A percentile compares a stretch with the other conserved stretches of the same genome.
These are phyloP conservation scores for Macrolepiota fuliginosa DNA, from an alignment of 768 basidiomycete genomes.

Conservation along the genomic window DNA sequence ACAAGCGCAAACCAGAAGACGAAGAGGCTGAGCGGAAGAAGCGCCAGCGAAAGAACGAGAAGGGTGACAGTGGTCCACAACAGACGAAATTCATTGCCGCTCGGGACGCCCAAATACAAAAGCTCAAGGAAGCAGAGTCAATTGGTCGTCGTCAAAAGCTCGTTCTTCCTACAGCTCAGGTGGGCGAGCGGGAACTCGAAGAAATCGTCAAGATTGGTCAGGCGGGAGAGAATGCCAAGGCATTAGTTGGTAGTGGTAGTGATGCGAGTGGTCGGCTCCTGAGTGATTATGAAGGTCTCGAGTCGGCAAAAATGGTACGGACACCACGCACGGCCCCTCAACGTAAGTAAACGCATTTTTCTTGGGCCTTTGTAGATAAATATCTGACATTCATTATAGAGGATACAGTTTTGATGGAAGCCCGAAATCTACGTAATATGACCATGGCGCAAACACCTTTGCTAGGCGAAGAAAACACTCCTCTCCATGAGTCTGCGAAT, in stretches of 20 bases:
- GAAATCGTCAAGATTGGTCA: constrained; percentile 99
- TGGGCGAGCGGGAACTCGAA: constrained; percentile 91
- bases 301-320: constrained; percentile 85
- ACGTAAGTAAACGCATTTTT: constrained; percentile 50
- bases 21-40: constrained; percentile 94
- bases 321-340: constrained; percentile 95
- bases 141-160: constrained; percentile 87
- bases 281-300: constrained; percentile 90
- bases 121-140: constrained; percentile 95
- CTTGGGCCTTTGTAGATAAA: constrained; percentile 1
- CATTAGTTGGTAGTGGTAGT: constrained; percentile 76
- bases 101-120: constrained; percentile 96
- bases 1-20: constrained; percentile 91
- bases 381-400: constrained; percentile 44
- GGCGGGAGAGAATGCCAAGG: constrained; percentile 85
- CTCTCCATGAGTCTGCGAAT: constrained; percentile 69
- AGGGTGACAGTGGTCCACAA: constrained; percentile 56
- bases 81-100: constrained; percentile 97
- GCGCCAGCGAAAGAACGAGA: constrained; percentile 76
- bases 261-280: constrained; percentile 84
- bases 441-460: constrained; percentile 89
- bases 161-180: constrained; percentile 84
- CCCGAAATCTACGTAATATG: constrained; percentile 94
- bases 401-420: constrained; percentile 93
- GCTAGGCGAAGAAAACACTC: constrained; percentile 97